Evolutionary conservation across 179 eudicot species (phyloP), one percentile per base, ranked within the genome.

Genomic region (Monotropa hypopitys): DNA sequence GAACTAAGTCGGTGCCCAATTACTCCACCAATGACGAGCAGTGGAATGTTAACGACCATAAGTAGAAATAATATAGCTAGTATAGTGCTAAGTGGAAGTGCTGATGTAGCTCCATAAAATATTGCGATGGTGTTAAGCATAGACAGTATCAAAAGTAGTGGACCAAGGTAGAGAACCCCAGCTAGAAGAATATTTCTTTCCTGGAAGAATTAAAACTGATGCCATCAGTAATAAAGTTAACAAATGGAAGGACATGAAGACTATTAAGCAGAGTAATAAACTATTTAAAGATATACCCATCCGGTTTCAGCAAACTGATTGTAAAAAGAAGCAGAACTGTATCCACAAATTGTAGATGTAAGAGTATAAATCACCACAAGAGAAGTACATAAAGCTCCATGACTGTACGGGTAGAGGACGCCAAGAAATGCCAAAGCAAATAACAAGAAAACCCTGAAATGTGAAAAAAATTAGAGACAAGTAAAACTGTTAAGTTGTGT

Each of bases 81-180:
- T 73, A 90, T 86, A 65, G 91, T 89, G 76, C 96, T 90, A 53
- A 89, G 85, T 63, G 96, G 93, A 73, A 92, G 86, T 54, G 93
- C 92, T 54, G 88, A 80, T 13, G 90, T 88, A 69, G 88, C 76
- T 65, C 93, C 92, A 77, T 83, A 83, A 63, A 76, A 82, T 79
- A 84, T 76, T 70, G 93, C 89, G 53, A 89, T 78, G 33, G 82
- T 80, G 78, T 86, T 89, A 59, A 88, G 87, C 78, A 89, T 54
- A 70, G 85, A 82, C 42, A 81, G 57, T 13, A 78, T 84, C n/a
- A 85, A 35, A 62, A 87, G 49, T 28, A 84, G 50, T 42, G 93
- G 97, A 59, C 87, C 93, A 21, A 77, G 75, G 72, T 86, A 89
- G 61, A 92, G 86, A 79, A 88, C 54, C 80, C 92, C 93, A 12